phyloP scores from a whole-genome alignment of 768 basidiomycete genomes.

The Wakefieldia striispora region DNA sequence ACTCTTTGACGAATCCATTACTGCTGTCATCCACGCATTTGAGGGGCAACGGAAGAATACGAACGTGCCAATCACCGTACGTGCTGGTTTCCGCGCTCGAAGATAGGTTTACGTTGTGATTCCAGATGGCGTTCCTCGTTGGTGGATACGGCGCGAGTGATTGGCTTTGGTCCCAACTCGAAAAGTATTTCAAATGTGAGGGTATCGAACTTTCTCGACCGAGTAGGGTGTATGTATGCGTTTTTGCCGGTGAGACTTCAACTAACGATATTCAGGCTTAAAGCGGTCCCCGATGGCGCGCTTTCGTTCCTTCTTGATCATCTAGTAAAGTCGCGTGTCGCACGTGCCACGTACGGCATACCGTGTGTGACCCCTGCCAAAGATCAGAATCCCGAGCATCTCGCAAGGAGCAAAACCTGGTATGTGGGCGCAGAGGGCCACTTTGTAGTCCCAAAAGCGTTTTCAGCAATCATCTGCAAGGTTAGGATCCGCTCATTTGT shows the following conservation, averaged over 20 bases:
- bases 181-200: slow-evolving; percentile 32
- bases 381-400: slow-evolving; percentile 2
- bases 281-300: slow-evolving; percentile 52
- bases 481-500: not conserved
- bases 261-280: slow-evolving; percentile 25
- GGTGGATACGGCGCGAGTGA: slow-evolving; percentile 50
- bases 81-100: not conserved
- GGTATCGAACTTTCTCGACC: slow-evolving; percentile 44
- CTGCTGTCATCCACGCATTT: slow-evolving; percentile 31
- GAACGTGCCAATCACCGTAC: slow-evolving; percentile 27
- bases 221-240: slow-evolving; percentile 43
- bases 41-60: slow-evolving; percentile 23
- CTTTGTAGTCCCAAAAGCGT: slow-evolving; percentile 1
- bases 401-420: slow-evolving; percentile 9
- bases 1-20: slow-evolving; percentile 43
- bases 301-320: slow-evolving; percentile 38
- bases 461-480: slow-evolving; percentile 4
- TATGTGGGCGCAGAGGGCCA: not conserved
- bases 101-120: not conserved
- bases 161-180: slow-evolving; percentile 41
- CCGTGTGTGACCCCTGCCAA: slow-evolving; percentile 28
- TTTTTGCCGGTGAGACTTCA: not conserved
- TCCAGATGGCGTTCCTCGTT: slow-evolving; percentile 39
- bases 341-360: slow-evolving; percentile 53
- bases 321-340: slow-evolving; percentile 42